Conservation (phyloP, 192 early-diverging fungal genomes). For the Coemansia sp. region DNA sequence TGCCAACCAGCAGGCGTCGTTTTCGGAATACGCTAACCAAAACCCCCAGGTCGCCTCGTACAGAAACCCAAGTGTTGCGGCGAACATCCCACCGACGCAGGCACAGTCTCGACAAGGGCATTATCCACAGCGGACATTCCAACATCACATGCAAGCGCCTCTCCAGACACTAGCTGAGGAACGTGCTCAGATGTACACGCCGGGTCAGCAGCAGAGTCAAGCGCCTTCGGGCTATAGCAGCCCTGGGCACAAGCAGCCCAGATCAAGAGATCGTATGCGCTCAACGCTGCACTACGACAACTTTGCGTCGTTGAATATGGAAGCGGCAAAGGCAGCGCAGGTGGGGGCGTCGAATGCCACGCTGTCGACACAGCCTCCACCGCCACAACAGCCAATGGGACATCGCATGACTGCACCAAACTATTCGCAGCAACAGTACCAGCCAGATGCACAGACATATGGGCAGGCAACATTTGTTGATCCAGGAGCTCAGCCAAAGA, state of each 20-base stretch:
- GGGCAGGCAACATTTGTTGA: constrained; percentile 24
- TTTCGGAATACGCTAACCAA: not conserved
- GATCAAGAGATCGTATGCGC: constrained; percentile 53
- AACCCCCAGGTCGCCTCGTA: not conserved
- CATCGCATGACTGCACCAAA: constrained; percentile 4
- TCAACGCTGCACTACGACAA: constrained; percentile 48
- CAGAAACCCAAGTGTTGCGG: constrained; percentile 5
- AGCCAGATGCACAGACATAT: constrained; percentile 7
- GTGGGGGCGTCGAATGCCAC: constrained; percentile 4
- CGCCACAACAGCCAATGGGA: constrained; percentile 14
- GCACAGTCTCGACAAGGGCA: not conserved
- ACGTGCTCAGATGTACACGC: no score
- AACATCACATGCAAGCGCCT: not conserved
- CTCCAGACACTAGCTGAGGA: no score
- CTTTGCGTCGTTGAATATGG: constrained; percentile 18
- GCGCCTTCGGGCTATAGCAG: constrained; percentile 11
- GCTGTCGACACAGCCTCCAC: constrained; percentile 18
- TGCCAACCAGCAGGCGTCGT: not conserved
- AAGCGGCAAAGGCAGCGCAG: constrained; percentile 13
- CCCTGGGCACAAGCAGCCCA: constrained; percentile 49
- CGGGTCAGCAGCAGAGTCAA: constrained; percentile 2
- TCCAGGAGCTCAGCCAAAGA: not conserved
- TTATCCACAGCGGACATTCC: not conserved
- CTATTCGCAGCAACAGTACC: not conserved
- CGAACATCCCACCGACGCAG: not conserved